A percentile compares a stretch with the other conserved stretches of the same genome.
Evolutionary conservation across 1,284 basidiomycete species (phyloP).

Genomic region (Anthracocystis panici-leucophaei): DNA sequence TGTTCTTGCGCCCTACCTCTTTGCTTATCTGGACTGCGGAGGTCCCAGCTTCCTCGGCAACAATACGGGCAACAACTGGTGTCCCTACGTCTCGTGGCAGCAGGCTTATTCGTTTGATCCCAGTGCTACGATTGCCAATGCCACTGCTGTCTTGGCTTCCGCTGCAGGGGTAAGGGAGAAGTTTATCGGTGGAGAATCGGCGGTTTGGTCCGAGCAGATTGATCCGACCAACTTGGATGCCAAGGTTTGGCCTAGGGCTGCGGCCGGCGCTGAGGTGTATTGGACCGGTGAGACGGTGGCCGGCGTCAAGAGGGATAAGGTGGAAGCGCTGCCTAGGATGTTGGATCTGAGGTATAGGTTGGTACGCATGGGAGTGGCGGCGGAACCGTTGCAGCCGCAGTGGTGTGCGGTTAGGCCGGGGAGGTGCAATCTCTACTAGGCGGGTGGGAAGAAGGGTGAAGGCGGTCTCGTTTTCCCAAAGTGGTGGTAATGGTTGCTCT

Average conservation of each 20-base stretch:
- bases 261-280: slow-evolving; percentile 82
- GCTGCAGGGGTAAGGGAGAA: slow-evolving; percentile 62
- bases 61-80: slow-evolving; percentile 75
- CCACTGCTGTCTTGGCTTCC: slow-evolving; percentile 3
- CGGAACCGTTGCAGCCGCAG: slow-evolving; percentile 80
- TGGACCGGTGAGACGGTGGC: slow-evolving; percentile 77
- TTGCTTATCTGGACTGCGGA: slow-evolving; percentile 80
- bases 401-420: slow-evolving; percentile 75
- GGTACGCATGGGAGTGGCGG: slow-evolving; percentile 77
- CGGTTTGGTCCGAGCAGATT: slow-evolving; percentile 84
- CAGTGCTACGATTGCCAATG: slow-evolving; percentile 34
- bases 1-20: slow-evolving; percentile 74
- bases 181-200: slow-evolving; percentile 79
- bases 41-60: slow-evolving; percentile 82
- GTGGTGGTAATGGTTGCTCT: background rate
- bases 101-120: slow-evolving; percentile 82
- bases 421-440: slow-evolving; percentile 55
- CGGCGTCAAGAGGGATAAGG: slow-evolving; percentile 72
- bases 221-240: slow-evolving; percentile 79
- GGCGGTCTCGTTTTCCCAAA: background rate
- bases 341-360: slow-evolving; percentile 79
- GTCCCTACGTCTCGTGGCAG: slow-evolving; percentile 32
- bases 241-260: slow-evolving; percentile 81
- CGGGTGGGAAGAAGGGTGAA: background rate
- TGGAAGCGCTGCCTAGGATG: slow-evolving; percentile 79